These are phyloP conservation scores for Rosa lucieae DNA, from an alignment of 306 rosid genomes.

Conservation along the genomic window DNA sequence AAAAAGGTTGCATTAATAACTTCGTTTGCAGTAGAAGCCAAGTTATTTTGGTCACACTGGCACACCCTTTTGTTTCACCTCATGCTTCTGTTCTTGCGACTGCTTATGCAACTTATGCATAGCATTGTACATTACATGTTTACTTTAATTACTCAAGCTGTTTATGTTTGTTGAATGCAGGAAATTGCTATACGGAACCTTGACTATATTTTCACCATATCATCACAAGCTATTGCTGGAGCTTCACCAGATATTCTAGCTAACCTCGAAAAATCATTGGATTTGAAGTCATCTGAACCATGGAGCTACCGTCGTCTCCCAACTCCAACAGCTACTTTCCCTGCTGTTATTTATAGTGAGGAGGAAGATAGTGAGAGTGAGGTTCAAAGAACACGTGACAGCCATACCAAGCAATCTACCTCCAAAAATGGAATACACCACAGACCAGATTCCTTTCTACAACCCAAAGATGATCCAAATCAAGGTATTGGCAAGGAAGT, in stretches of 20 bases:
- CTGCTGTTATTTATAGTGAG: constrained; percentile 76
- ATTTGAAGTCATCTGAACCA: constrained; percentile 78
- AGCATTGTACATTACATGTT: neutral
- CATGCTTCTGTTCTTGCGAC: neutral
- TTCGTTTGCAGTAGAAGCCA: neutral
- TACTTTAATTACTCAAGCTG: constrained; percentile 14
- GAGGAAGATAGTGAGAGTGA: constrained; percentile 77
- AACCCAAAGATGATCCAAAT: constrained; percentile 53
- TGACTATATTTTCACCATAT: constrained; percentile 70
- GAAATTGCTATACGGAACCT: constrained; percentile 84
- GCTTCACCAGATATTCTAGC: constrained; percentile 71
- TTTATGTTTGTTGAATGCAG: constrained; percentile 42
- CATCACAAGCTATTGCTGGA: constrained; percentile 66
- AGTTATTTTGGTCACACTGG: neutral
- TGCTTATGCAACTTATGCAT: neutral
- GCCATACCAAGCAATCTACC: constrained; percentile 36
- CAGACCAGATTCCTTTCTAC: constrained; percentile 62
- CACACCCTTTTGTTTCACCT: neutral
- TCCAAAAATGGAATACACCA: constrained; percentile 45
- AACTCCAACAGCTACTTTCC: constrained; percentile 86
- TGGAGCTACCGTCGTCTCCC: constrained; percentile 91
- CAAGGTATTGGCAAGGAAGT: constrained; percentile 52
- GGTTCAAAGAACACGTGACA: constrained; percentile 51
- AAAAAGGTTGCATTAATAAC: neutral
- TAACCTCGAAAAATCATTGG: constrained; percentile 70